Base-by-base conservation (phyloP, 225 moss, liverwort and hornwort species). In the Pseudoscleropodium purum region DNA sequence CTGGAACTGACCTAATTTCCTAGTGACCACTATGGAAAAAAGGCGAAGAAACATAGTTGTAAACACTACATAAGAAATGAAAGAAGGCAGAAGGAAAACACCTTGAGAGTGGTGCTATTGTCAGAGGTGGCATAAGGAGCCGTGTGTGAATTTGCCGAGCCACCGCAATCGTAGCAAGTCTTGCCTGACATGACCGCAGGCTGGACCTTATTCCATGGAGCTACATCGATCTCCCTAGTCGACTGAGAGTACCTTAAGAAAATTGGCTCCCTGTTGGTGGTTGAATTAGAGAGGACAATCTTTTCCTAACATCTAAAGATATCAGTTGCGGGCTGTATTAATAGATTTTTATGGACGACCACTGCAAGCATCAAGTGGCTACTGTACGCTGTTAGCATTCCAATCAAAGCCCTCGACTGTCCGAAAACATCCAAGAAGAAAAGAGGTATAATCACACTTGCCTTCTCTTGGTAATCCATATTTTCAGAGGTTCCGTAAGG, bases 401-500 rank as follows among this genome's bases (percentile, higher is more conserved):
- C 34, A 59, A 79, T 79, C 84, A 75, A 87, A 70, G 43, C 30
- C 61, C 51, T 82, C 61, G 29, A 82, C 56, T 56, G 26, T 61
- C 61, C 68, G 43, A 18, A 39, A 82, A 41, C 49, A 39, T 59
- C 29, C 17, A 51, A 68, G 61, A 62, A 56, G 43, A 57, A 43
- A 67, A 45, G 31, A 63, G 77, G 59, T 73, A 34, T 23, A 21
- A 83, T 70, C 84, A 66, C 60, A 82, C 94, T 93, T 93, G 91
- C 94, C 94, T 93, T 92, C 87, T 86, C 87, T 64, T 79, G 92
- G 51, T 80, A 43, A 83, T 92, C 87, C 92, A 94, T 94, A 49
- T 94, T 93, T 75, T 94, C 93, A 51, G 93, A 92, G 65, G 94
- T 94, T 87, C 90, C 93, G 83, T 93, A 93, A 9, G 94, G 92